Conservation (phyloP, 495 filamentous ascomycete species). For the Collariella sp. region DNA sequence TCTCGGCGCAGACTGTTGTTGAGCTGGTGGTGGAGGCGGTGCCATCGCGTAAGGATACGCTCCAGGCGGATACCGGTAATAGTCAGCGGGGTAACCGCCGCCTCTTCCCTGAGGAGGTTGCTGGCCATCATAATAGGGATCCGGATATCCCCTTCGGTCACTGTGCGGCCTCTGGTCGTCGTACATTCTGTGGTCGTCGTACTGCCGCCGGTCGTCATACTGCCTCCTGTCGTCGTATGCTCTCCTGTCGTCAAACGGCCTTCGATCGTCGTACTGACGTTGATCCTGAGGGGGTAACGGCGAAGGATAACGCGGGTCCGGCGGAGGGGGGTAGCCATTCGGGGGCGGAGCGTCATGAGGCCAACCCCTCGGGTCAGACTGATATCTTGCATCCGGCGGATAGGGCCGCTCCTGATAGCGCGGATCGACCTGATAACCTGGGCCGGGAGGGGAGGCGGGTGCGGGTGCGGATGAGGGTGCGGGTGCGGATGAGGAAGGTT, state of each 20-base stretch:
- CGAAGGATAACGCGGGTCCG: slow-evolving; percentile 15
- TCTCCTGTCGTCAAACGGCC: slow-evolving; percentile 3
- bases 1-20: slow-evolving; percentile 37
- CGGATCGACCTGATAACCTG: slow-evolving; percentile 8
- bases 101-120: slow-evolving; percentile 5
- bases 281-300: slow-evolving; percentile 15
- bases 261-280: slow-evolving; percentile 6
- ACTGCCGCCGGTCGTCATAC: slow-evolving; percentile 7
- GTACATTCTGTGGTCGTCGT: slow-evolving; percentile 5
- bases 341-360: neutral
- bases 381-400: slow-evolving; percentile 15
- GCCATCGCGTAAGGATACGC: slow-evolving; percentile 12
- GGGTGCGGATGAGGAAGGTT: slow-evolving; percentile 1
- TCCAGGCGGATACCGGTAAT: slow-evolving; percentile 14
- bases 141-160: slow-evolving; percentile 9
- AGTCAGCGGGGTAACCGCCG: slow-evolving; percentile 19
- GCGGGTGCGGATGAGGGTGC: neutral
- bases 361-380: slow-evolving; percentile 18
- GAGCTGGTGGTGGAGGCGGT: slow-evolving; percentile 14
- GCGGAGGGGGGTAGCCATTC: slow-evolving; percentile 19
- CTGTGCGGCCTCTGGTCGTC: slow-evolving; percentile 2
- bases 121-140: slow-evolving; percentile 19
- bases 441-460: slow-evolving; percentile 3
- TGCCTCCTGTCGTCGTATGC: slow-evolving; percentile 10
- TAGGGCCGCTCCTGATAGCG: slow-evolving; percentile 12